Base-by-base conservation (phyloP, 2,329 filamentous ascomycete species). In the Sclerotinia subarctica region DNA sequence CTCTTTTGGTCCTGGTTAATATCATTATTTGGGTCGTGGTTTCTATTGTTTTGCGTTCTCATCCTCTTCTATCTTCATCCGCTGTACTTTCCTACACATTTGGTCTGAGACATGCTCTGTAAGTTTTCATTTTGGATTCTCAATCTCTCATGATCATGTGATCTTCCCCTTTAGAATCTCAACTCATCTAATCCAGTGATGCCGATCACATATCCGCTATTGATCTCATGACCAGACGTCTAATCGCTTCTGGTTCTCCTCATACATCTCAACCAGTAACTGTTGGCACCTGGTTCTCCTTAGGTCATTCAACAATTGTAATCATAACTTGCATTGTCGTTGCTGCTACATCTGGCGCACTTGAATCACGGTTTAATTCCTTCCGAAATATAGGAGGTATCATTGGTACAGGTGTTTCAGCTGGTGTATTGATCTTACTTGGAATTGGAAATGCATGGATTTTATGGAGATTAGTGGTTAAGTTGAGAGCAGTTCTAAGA, bases 261-360 rank as follows among this genome's bases (percentile, higher is more conserved):
- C 65, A 63, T 44, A 56, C 58, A 24, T 92, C 95, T 76, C 87
- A 87, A 1, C 94, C 94, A 2, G 93, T 96, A 15, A 94, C 94
- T 0, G 94, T 98, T 1, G 95, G 94, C 54, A 97, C 93, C 1
- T 98, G 92, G 78, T 98, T 99, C 82, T 94, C 91, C 0, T 85
- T 98, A 0, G 94, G 95, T 0, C 94, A 98, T 80, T 96, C 91
- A 32, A 97, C 94, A 3, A 92, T 98, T 74, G 94, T 98, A 32
- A 83, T 97, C 68, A 82, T 96, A 72, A 98, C 94, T 0, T 97
- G 92, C 60, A 85, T 97, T 59, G 91, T 96, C 1, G 94, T 98
- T 0, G 95, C 95, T 0, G 94, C 93, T 4, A 97, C 94, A 0
- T 91, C 91, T 5, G 92, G 93, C 0, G 93, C 93, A 0, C 85